These are phyloP conservation scores for Daldinia concentrica DNA, from an alignment of 495 filamentous ascomycete species.

Conservation along the genomic window DNA sequence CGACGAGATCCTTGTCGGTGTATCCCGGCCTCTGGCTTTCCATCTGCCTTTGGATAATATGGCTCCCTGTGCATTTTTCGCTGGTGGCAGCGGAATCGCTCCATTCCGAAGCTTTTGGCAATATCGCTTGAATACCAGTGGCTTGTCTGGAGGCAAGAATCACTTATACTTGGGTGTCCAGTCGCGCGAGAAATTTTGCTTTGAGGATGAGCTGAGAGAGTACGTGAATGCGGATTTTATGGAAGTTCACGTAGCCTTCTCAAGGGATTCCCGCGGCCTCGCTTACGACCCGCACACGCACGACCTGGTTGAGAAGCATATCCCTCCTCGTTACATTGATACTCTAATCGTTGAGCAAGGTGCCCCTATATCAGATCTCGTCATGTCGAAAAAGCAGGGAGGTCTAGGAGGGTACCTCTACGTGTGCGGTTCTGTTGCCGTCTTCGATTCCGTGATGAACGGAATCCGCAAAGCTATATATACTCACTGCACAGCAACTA, in stretches of 20 bases:
- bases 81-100: conserved; percentile 61
- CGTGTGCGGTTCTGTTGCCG: conserved; percentile 61
- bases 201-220: conserved; percentile 59
- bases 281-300: conserved; percentile 52
- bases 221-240: conserved; percentile 58
- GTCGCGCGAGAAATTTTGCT: conserved; percentile 60
- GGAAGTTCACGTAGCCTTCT: conserved; percentile 62
- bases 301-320: conserved; percentile 57
- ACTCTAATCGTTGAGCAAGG: conserved; percentile 59
- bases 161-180: conserved; percentile 62
- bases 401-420: conserved; percentile 62
- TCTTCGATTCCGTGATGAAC: conserved; percentile 64
- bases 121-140: conserved; percentile 49
- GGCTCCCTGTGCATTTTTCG: conserved; percentile 60
- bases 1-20: conserved; percentile 56
- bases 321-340: conserved; percentile 62
- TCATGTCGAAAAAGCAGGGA: conserved; percentile 63
- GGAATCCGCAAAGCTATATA: conserved; percentile 61
- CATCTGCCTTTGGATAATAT: conserved; percentile 57
- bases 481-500: conserved; percentile 57
- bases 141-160: conserved; percentile 52
- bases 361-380: conserved; percentile 58
- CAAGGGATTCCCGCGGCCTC: conserved; percentile 56
- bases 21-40: conserved; percentile 61
- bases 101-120: conserved; percentile 64